Evolutionary conservation across 139 green algal species (phyloP), one percentile per base, ranked within the genome.

Genomic region (Chlamydomonas asymmetrica): DNA sequence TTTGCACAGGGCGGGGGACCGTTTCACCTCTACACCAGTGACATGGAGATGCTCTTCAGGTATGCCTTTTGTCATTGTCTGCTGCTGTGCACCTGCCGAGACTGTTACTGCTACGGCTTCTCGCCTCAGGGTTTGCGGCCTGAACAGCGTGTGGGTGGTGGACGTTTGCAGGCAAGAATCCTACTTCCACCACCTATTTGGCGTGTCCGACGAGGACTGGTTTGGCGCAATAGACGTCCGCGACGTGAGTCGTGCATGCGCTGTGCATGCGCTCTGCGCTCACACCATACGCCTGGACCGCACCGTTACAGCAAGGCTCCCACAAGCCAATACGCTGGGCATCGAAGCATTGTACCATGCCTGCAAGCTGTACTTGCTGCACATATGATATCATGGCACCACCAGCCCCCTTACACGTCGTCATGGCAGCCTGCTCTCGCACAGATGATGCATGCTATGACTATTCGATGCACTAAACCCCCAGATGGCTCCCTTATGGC

Each of bases 161-260:
- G 25, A 32, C 22, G 22, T 37, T 31, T 66, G 45, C 80, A 90
- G 92, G 35, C 93, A 97, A 70, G 93, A 97, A 59, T 78, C 82
- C 25, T 98, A 93, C 84, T 93, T 98, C 52, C 80, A 93, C 63
- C 94, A 98, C 85, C 71, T 97, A 60, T 98, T 97, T 88, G 94
- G 94, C 2, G 91, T 97, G n/a, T 74, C 75, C 23, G 92, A 97
- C 63, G 78, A 90, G 32, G 89, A 83, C 74, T 96, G 75, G 63
- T 91, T 81, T 65, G 94, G 94, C 0, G 90, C 88, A 0, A 13
- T 96, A 23, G 90, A 95, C 66, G 27, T 93, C 3, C 67, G 69
- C 16, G 88, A 64, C 27, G 81, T 86, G 63, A 49, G 78, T 45
- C 1, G 39, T 25, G 62, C 37, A 3, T 6, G 60, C 45, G 8